A percentile compares a stretch with the other conserved stretches of the same genome.
Evolutionary conservation across 2,329 filamentous ascomycete species (phyloP).

Genomic region (Claviceps sp.): DNA sequence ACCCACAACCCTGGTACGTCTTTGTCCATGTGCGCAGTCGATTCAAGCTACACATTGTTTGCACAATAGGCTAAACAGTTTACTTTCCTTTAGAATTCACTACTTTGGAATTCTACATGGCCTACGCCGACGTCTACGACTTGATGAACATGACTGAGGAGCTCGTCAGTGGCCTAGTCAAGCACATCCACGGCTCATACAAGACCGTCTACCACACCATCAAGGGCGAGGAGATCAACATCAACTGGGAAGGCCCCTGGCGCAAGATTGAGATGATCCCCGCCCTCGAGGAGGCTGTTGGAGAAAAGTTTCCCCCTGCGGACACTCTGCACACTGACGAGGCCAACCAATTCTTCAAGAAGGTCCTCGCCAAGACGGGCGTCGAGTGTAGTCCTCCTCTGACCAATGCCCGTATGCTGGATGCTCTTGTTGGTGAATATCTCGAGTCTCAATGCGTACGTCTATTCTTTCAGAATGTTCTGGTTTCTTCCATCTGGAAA

Average conservation of each 20-base stretch:
- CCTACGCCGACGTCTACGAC: slow-evolving; percentile 84
- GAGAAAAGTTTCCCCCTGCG: slow-evolving; percentile 85
- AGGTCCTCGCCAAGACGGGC: slow-evolving; percentile 74
- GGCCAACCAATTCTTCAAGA: slow-evolving; percentile 77
- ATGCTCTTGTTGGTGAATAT: slow-evolving; percentile 87
- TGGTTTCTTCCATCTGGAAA: background rate
- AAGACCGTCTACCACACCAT: slow-evolving; percentile 78
- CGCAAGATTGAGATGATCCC: slow-evolving; percentile 84
- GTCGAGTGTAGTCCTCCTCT: slow-evolving; percentile 81
- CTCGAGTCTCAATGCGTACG: slow-evolving; percentile 73
- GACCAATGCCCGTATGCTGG: slow-evolving; percentile 91
- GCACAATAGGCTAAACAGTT: background rate
- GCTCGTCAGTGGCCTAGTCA: slow-evolving; percentile 78
- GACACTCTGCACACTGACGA: slow-evolving; percentile 82
- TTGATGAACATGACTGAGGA: slow-evolving; percentile 74
- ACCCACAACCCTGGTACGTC: slow-evolving; percentile 65
- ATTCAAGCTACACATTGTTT: background rate
- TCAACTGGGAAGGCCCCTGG: slow-evolving; percentile 97
- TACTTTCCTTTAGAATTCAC: slow-evolving; percentile 63
- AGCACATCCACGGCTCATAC: slow-evolving; percentile 75
- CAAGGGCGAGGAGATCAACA: slow-evolving; percentile 70
- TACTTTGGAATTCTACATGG: slow-evolving; percentile 93
- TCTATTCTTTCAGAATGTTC: background rate
- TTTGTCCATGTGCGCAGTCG: background rate
- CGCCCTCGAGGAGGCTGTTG: slow-evolving; percentile 70